These are phyloP conservation scores for Pichia sp. DNA, from an alignment of 1,139 yeast genomes.

Conservation along the genomic window DNA sequence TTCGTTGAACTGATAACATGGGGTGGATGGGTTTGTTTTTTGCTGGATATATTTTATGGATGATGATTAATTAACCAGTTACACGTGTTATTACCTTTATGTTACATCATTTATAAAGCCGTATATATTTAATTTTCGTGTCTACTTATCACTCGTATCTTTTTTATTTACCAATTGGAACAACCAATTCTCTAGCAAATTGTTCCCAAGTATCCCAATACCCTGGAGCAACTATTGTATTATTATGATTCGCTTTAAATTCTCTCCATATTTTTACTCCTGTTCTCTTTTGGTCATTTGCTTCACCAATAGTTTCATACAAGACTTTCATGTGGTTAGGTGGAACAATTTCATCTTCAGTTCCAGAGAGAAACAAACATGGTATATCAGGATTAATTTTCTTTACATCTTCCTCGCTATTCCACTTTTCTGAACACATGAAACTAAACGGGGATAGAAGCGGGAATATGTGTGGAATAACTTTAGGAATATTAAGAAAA, in stretches of 20 bases:
- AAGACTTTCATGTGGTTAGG: slow-evolving; percentile 75
- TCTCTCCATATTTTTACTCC: slow-evolving; percentile 44
- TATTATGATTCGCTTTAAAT: slow-evolving; percentile 74
- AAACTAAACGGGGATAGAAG: slow-evolving; percentile 52
- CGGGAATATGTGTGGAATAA: slow-evolving; percentile 84
- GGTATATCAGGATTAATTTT: slow-evolving; percentile 57
- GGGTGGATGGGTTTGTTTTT: slow-evolving; percentile 68
- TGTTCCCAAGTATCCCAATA: slow-evolving; percentile 71
- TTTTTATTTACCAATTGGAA: slow-evolving; percentile 28
- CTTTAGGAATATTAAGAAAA: slow-evolving; percentile 71
- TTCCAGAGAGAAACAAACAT: slow-evolving; percentile 69
- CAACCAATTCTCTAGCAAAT: slow-evolving; percentile 43
- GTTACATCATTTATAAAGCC: background rate
- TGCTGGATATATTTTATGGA: slow-evolving; percentile 59
- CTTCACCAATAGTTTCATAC: slow-evolving; percentile 47
- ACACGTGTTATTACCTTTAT: no score
- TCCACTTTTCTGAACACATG: slow-evolving; percentile 82
- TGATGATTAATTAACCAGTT: slow-evolving; percentile 30
- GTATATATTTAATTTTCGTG: background rate
- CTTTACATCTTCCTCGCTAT: slow-evolving; percentile 63
- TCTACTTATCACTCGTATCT: no score
- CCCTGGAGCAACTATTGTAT: slow-evolving; percentile 66
- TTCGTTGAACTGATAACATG: slow-evolving; percentile 54
- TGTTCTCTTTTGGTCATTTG: slow-evolving; percentile 21
- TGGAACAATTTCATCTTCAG: slow-evolving; percentile 87